phyloP scores from a whole-genome alignment of 2,329 filamentous ascomycete genomes.

The Pseudonectria foliicola region DNA sequence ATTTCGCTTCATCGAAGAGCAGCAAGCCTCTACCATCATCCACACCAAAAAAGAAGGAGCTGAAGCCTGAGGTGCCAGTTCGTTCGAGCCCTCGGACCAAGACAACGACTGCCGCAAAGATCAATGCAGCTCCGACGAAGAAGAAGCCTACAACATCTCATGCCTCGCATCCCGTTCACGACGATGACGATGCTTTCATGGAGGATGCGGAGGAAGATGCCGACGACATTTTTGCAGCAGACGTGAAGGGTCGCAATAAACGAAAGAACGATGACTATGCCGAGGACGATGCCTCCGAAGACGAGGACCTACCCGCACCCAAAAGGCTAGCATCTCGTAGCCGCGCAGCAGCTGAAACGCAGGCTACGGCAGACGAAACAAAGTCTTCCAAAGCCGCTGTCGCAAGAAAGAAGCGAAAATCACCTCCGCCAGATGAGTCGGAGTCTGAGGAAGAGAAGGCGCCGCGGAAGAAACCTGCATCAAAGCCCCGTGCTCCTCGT shows the following conservation, averaged over 20 bases:
- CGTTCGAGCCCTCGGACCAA: conserved; percentile 48
- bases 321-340: conserved; percentile 47
- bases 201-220: conserved; percentile 64
- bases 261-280: conserved; percentile 65
- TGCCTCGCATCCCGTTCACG: conserved; percentile 34
- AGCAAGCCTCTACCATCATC: conserved; percentile 31
- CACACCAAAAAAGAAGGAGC: conserved; percentile 33
- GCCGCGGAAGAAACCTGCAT: conserved; percentile 52
- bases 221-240: conserved; percentile 77
- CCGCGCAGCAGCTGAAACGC: conserved; percentile 13
- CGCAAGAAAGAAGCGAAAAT: conserved; percentile 50
- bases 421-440: conserved; percentile 46
- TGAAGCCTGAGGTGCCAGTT: conserved; percentile 37
- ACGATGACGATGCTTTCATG: conserved; percentile 51
- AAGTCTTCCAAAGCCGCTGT: conserved; percentile 19
- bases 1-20: conserved; percentile 44
- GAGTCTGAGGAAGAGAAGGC: conserved; percentile 53
- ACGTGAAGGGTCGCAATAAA: conserved; percentile 58
- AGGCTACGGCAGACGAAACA: too few relatives aligned
- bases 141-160: conserved; percentile 36
- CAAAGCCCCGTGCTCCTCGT: conserved; percentile 51
- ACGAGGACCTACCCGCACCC: conserved; percentile 55
- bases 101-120: conserved; percentile 20
- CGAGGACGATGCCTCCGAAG: conserved; percentile 65
- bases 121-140: conserved; percentile 26